phyloP scores from a whole-genome alignment of 1,139 yeast genomes.

The Geotrichum klebahnii region DNA sequence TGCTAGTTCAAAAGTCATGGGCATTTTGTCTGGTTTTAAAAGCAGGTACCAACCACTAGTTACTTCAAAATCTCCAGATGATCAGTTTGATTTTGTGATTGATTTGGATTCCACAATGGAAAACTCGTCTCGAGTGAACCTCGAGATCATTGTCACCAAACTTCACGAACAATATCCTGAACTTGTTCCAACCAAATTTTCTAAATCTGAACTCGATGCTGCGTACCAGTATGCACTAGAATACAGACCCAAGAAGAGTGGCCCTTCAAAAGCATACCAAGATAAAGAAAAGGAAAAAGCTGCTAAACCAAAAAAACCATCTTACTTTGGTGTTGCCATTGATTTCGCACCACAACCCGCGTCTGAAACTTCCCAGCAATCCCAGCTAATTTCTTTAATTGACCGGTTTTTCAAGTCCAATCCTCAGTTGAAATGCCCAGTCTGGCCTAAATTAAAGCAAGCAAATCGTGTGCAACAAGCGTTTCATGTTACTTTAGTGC shows the following conservation, averaged over 20 bases:
- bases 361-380: conserved; percentile 23
- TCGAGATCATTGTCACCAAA: conserved; percentile 44
- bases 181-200: conserved; percentile 46
- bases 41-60: conserved; percentile 62
- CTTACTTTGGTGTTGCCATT: conserved; percentile 42
- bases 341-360: conserved; percentile 23
- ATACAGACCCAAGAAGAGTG: conserved; percentile 30
- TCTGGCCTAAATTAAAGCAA: conserved; percentile 38
- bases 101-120: conserved; percentile 45
- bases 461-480: conserved; percentile 48
- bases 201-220: conserved; percentile 27
- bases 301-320: conserved; percentile 35
- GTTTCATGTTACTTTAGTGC: conserved; percentile 80
- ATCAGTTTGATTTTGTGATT: conserved; percentile 59
- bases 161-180: conserved; percentile 48
- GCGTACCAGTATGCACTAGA: conserved; percentile 32
- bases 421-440: conserved; percentile 23
- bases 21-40: conserved; percentile 71
- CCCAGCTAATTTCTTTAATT: conserved; percentile 21
- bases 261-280: conserved; percentile 18
- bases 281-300: conserved; percentile 27
- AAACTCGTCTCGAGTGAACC: conserved; percentile 54
- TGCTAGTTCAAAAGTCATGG: conserved; percentile 47
- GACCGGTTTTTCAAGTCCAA: conserved; percentile 25
- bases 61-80: conserved; percentile 53